Evolutionary conservation across 2,329 filamentous ascomycete genomes (phyloP), one percentile per base, ranked within the genome.

Genomic region (Chaetomium sp.): DNA sequence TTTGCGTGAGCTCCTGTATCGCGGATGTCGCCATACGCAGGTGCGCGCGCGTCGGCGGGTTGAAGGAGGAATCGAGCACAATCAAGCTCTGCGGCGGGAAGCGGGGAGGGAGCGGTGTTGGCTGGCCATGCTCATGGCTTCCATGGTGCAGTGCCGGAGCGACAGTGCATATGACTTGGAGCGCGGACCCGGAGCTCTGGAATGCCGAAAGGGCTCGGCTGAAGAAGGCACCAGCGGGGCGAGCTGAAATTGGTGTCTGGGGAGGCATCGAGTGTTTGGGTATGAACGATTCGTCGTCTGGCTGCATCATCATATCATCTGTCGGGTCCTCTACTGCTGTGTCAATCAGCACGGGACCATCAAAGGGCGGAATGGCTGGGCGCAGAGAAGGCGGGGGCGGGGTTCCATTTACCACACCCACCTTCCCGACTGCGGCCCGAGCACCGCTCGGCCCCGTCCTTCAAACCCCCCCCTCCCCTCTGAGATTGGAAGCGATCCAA

Each of bases 61-160:
- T 90, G 78, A 89, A 90, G 65, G 85, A 88, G 58, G 87, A 87
- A 75, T 90, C 87, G 55, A 90, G 81, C 62, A 90, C 78, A 60
- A 89, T 76, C 64, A 90, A 78, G 21, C 73, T 75, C 25, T 66
- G 69, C 54, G 70, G 65, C 67, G 70, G 73, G 57, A 27, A 57
- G 42, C 5, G 64, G 53, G 67, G 65, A 31, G 64, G 64, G 56
- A 62, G 54, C 16, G 60, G 62, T 35, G 60, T 19, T 23, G 66
- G 59, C 13, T 23, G 58, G 61, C 21, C 65, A 60, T 50, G 70
- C 33, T 42, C 67, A 56, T 13, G n/a, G 9, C 47, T 65, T 62
- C 8, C 9, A 9, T 3, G 31, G 12, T 38, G 58, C 9, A 58
- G 45, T 6, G 63, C 49, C 59, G 72, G 71, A 47, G 77, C 72